A percentile compares a stretch with the other conserved stretches of the same genome.
Evolutionary conservation across 148 eudicot genomes (phyloP).

Genomic region (Salicornia ramosissima): DNA sequence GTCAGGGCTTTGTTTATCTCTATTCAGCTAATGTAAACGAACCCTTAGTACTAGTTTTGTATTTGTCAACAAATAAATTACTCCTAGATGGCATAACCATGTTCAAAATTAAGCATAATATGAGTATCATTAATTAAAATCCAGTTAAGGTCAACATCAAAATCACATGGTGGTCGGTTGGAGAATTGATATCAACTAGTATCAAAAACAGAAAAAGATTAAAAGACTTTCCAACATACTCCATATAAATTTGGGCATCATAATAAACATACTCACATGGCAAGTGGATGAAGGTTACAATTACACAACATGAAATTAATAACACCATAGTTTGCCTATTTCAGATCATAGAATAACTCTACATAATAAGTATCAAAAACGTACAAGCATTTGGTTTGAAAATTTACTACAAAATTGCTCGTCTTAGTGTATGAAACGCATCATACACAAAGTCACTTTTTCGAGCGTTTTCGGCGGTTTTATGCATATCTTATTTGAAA

Average conservation of each 20-base stretch:
- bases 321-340: not conserved
- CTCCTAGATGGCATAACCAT: not conserved
- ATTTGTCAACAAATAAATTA: not conserved
- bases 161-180: slow-evolving; percentile 9
- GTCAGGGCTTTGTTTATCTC: too few relatives aligned
- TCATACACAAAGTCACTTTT: too few relatives aligned
- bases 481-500: too few relatives aligned
- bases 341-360: not conserved
- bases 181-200: not conserved
- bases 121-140: not conserved
- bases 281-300: slow-evolving; percentile 11
- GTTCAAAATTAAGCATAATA: not conserved
- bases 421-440: too few relatives aligned
- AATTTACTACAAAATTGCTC: too few relatives aligned
- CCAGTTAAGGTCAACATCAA: not conserved
- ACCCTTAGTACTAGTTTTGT: too few relatives aligned
- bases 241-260: not conserved
- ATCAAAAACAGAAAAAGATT: not conserved
- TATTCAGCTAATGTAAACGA: too few relatives aligned
- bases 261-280: slow-evolving; percentile 17
- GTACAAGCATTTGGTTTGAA: too few relatives aligned
- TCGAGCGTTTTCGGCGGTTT: too few relatives aligned
- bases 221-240: slow-evolving; percentile 2
- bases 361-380: too few relatives aligned
- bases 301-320: not conserved